phyloP scores from a whole-genome alignment of 1,139 yeast species.

The Taiozyma sp. region DNA sequence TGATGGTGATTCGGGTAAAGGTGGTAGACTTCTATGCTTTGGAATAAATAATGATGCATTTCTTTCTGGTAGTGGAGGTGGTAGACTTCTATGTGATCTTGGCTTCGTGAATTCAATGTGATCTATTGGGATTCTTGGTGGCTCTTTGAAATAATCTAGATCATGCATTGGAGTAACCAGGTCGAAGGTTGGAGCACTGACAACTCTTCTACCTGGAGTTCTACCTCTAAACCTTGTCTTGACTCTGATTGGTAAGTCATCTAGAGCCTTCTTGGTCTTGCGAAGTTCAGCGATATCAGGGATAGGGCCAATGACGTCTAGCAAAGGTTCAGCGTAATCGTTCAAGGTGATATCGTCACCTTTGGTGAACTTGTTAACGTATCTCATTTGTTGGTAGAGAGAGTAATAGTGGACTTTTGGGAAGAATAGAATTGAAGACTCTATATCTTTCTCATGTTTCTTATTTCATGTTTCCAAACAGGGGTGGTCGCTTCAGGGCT shows the following conservation, averaged over 20 bases:
- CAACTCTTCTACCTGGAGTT: conserved; percentile 15
- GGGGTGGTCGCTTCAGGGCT: not conserved
- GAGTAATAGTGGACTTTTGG: not conserved
- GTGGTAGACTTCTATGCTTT: not conserved
- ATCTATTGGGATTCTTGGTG: conserved; percentile 9
- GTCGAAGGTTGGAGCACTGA: conserved; percentile 23
- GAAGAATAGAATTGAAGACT: not conserved
- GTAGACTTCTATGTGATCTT: not conserved
- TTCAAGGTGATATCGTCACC: conserved; percentile 20
- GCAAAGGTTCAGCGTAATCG: conserved; percentile 11
- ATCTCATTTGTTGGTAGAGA: conserved; percentile 15
- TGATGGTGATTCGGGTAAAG: not conserved
- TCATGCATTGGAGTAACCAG: conserved; percentile 7
- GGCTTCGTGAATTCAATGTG: conserved; percentile 2
- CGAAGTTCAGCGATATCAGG: conserved; percentile 5
- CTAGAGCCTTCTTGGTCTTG: conserved; percentile 3
- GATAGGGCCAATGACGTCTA: conserved; percentile 10
- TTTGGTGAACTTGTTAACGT: conserved; percentile 16
- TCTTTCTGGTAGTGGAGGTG: too few species aligned
- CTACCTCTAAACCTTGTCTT: conserved; percentile 14
- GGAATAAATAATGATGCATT: too few species aligned
- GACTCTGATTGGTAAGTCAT: conserved; percentile 20
- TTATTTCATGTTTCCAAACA: too few species aligned
- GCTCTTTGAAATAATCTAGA: conserved; percentile 6
- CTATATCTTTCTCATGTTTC: too few species aligned